Base-by-base conservation (phyloP, 352 stramenopile species). In the Pythium folliculosum region DNA sequence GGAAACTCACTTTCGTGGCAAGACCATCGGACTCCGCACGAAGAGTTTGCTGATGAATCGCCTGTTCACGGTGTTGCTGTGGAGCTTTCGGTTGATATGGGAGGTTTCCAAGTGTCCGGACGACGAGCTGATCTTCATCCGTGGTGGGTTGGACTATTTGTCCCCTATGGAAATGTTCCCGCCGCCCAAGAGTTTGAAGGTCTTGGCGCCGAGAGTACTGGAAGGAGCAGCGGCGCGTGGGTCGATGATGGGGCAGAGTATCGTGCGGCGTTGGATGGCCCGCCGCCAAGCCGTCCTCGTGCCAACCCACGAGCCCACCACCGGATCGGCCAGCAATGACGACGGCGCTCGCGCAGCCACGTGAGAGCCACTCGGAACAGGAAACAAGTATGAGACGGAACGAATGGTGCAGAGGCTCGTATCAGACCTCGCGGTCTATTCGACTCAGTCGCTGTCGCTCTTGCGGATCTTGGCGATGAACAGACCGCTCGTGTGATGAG, bases 401-500 rank as follows among this genome's bases (percentile, higher is more conserved):
- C n/a, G 22, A 23, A 10, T 10, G 16, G 9, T n/a, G 16, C 5
- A 27, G 21, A 53, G 48, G 48, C 13, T 9, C 48, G 48, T 53
- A 21, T 22, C 48, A 53, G 22, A 16, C 21, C 12, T 19, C 5
- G 40, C 4, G 40, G 40, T 53, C 22, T 60, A 47, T 60, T 50
- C 23, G 16, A 25, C 37, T 47, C 40, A 47, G 40, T n/a, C n/a
- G 40, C 40, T 47, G 48, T 51, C 30, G 48, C 32, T 23, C 57
- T 88, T 86, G 23, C 59, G 66, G 30, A 91, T 87, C 43, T 82
- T 81, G 17, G 86, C 82, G 27, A 94, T 86, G 62, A 92, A 94
- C 12, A 94, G 69, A 0, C 86, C 86, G 64, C 86, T 91, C 19
- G 83, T 91, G 52, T 81, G 76, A 38, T 86, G 73, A 4, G 83